phyloP scores from a whole-genome alignment of 1,284 basidiomycete species.

The Puccinia novopanici region DNA sequence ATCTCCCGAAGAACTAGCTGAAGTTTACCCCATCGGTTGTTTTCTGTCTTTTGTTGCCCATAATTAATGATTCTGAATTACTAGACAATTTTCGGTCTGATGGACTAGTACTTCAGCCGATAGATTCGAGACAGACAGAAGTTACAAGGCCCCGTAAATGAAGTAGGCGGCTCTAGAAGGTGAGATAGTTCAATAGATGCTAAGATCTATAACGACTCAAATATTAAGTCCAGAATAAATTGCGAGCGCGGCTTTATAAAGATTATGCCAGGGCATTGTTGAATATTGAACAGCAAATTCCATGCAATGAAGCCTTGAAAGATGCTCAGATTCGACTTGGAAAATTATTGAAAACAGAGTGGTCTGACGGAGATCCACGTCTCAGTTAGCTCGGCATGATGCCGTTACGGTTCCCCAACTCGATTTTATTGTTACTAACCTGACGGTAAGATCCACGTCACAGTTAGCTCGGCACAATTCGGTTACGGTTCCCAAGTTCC shows the following conservation, averaged over 20 bases:
- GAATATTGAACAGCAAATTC: constrained; percentile 84
- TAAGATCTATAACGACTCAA: constrained; percentile 76
- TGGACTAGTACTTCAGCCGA: constrained; percentile 91
- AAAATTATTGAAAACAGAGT: too few species aligned
- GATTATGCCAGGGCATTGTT: too few species aligned
- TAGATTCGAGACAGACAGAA: constrained; percentile 72
- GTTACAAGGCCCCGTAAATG: constrained; percentile 52
- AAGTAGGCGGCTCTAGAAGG: too few species aligned
- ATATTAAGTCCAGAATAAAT: constrained; percentile 87
- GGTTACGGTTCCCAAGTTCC: too few species aligned
- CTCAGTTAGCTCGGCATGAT: too few species aligned
- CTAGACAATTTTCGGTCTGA: too few species aligned
- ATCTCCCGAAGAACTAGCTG: constrained; percentile 64
- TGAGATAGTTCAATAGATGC: constrained; percentile 62
- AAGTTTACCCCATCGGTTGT: background rate
- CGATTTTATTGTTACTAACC: too few species aligned
- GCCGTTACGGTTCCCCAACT: too few species aligned
- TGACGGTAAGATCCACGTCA: too few species aligned
- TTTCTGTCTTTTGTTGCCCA: background rate
- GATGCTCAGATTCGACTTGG: constrained; percentile 64
- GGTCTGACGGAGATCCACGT: too few species aligned
- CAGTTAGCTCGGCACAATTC: too few species aligned
- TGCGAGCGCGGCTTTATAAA: constrained; percentile 88
- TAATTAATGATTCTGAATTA: constrained; percentile 6
- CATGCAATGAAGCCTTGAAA: constrained; percentile 39